Evolutionary conservation across 1,284 basidiomycete species (phyloP).

Genomic region (Tranzscheliella williamsii): DNA sequence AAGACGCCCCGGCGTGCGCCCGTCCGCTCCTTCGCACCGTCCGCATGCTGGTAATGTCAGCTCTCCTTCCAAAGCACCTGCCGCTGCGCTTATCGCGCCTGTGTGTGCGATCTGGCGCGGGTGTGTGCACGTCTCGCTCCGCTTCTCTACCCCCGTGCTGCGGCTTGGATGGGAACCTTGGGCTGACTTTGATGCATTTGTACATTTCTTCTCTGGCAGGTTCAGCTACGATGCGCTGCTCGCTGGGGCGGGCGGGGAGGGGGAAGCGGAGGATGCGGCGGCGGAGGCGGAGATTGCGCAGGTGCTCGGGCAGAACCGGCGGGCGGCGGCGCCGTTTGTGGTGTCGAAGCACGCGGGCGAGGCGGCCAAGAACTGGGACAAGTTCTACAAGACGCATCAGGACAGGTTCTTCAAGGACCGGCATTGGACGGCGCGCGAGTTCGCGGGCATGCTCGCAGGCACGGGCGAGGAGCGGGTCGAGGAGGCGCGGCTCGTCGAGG

Average conservation of each 20-base stretch:
- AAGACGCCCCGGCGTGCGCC: too few relatives aligned
- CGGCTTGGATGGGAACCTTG: too few relatives aligned
- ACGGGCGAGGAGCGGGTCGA: slow-evolving; percentile 7
- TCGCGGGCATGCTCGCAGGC: slow-evolving; percentile 7
- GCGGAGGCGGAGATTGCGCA: slow-evolving; percentile 14
- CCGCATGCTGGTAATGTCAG: too few relatives aligned
- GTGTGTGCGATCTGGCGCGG: too few relatives aligned
- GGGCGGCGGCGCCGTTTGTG: slow-evolving; percentile 38
- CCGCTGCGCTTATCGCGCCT: too few relatives aligned
- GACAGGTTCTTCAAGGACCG: slow-evolving; percentile 62
- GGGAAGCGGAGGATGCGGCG: slow-evolving; percentile 4
- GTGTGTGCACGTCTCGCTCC: too few relatives aligned
- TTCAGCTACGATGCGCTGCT: slow-evolving; percentile 4
- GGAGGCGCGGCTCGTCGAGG: slow-evolving; percentile 9
- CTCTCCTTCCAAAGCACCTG: too few relatives aligned
- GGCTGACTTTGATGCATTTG: too few relatives aligned
- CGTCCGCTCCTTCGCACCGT: too few relatives aligned
- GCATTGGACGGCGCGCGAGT: slow-evolving; percentile 61
- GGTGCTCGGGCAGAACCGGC: slow-evolving; percentile 39
- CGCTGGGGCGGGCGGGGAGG: not conserved
- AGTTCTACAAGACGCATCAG: slow-evolving; percentile 60
- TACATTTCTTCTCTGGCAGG: not conserved
- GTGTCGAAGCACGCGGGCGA: slow-evolving; percentile 50
- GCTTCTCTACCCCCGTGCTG: too few relatives aligned
- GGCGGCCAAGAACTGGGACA: slow-evolving; percentile 59